Percentiles rank a stretch among this genome's conserved stretches.
Evolutionary conservation across 352 stramenopile genomes (phyloP).

Genomic region (Elongisporangium anandrum): DNA sequence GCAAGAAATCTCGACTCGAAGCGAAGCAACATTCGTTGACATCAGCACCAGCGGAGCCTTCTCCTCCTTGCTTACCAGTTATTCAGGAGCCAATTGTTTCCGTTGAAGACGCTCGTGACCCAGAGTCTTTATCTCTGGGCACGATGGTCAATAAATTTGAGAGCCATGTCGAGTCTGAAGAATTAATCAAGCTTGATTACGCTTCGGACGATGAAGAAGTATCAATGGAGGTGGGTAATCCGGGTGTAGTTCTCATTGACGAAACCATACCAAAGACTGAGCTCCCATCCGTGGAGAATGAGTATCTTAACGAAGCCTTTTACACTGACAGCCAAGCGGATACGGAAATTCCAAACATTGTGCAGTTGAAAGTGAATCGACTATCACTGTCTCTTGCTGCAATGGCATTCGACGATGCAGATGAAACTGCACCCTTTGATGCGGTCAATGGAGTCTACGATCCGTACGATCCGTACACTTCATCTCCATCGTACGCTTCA

Average conservation of each 20-base stretch:
- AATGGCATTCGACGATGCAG: slow-evolving; percentile 10
- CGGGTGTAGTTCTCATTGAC: not conserved
- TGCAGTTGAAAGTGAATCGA: not conserved
- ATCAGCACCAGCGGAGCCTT: too few relatives aligned
- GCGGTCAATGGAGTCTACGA: not conserved
- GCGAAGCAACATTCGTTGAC: not conserved
- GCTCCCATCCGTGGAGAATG: not conserved
- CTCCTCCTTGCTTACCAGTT: not conserved
- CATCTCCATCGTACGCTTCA: too few relatives aligned
- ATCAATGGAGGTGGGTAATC: not conserved
- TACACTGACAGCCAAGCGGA: not conserved
- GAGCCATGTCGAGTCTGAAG: not conserved
- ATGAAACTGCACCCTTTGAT: not conserved
- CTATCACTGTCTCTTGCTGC: slow-evolving; percentile 10
- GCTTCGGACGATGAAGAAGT: not conserved
- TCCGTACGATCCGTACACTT: too few relatives aligned
- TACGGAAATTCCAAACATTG: not conserved
- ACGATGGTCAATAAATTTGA: not conserved
- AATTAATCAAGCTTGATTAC: not conserved
- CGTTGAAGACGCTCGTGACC: not conserved
- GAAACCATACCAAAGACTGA: not conserved
- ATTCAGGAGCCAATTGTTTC: not conserved
- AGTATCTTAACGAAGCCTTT: not conserved
- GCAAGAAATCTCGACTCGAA: slow-evolving; percentile 4
- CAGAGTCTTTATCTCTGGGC: not conserved